Conservation (phyloP, 2,329 filamentous ascomycete genomes). For the Fusarium sp. region DNA sequence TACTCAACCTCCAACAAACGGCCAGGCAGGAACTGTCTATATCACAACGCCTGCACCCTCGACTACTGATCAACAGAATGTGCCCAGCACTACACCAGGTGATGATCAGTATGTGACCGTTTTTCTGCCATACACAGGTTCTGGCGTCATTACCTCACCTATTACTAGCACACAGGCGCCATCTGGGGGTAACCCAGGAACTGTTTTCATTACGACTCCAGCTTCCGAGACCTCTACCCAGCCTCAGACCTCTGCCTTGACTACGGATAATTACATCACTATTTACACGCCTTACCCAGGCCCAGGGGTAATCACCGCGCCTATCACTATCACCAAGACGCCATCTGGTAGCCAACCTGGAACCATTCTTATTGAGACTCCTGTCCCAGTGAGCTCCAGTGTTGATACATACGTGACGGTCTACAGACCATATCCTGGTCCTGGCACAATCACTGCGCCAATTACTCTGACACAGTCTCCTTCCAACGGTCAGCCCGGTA, state of each 20-base stretch:
- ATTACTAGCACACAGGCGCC: conserved; percentile 31
- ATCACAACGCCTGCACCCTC: conserved; percentile 18
- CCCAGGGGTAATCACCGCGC: conserved; percentile 24
- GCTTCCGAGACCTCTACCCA: background rate
- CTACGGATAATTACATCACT: conserved; percentile 30
- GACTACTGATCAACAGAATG: conserved; percentile 3
- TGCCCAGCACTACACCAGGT: background rate
- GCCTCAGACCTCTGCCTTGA: conserved; percentile 3
- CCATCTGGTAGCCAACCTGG: conserved; percentile 31
- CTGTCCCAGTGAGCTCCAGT: conserved; percentile 24
- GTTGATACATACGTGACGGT: conserved; percentile 34
- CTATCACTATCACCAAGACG: conserved; percentile 31
- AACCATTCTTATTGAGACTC: conserved; percentile 35
- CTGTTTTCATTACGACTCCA: conserved; percentile 36
- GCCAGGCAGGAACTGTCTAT: conserved; percentile 23
- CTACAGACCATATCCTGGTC: conserved; percentile 35
- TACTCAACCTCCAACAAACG: background rate
- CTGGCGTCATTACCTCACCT: conserved; percentile 31
- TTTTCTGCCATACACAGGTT: conserved; percentile 24
- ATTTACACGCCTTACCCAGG: conserved; percentile 37
- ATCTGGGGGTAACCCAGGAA: conserved; percentile 20
- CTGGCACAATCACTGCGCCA: conserved; percentile 33
- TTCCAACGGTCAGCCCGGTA: conserved; percentile 35
- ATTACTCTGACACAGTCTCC: conserved; percentile 36
- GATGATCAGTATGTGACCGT: conserved; percentile 21